Base-by-base conservation (phyloP, 371 early-diverging fungal species). In the Haplosporangium sp. region DNA sequence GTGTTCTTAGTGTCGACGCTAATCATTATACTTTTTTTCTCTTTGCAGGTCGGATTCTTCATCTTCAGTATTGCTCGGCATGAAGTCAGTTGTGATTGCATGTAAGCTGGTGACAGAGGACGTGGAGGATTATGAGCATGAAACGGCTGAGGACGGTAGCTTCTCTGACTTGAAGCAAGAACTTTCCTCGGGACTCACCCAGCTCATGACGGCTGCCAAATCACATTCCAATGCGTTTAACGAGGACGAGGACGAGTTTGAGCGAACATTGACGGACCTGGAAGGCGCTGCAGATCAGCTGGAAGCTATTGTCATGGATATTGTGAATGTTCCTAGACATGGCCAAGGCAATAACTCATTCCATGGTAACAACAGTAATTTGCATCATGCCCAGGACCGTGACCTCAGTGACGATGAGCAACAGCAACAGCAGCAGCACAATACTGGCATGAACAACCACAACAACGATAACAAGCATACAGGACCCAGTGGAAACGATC, bases 21-120 rank as follows among this genome's bases (percentile, higher is more conserved):
- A 5, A 40, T 51, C 14, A 47, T 45, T 13, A 11, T 13, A 0
- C 40, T 13, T 56, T 51, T 13, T 23, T 50, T 14, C 57, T 14
- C 37, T 56, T 0, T 47, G 14, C 57, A 89, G 89, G 73, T 87
- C 89, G 16, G 90, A 90, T 56, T 85, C 86, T 42, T 90, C 93
- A 2, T 85, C 92, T 0, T 89, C 89, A 37, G 91, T 96, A 1
- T 84, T 96, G 29, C 81, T 87, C 14, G 90, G 94, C 2, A 94
- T 95, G 94, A 90, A 92, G 69, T 81, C 90, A 0, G 90, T 97
- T 37, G 94, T 95, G 36, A 84, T 92, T 51, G 87, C 94, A 0
- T 95, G 96, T 84, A 92, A 91, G 59, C 81, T 87, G 53, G 92
- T 96, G 48, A 94, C 92, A 0, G 94, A 93, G 55, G 92, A 95